Evolutionary conservation across 2,329 filamentous ascomycete species (phyloP), one percentile per base, ranked within the genome.

Genomic region (Aphanocladium album): DNA sequence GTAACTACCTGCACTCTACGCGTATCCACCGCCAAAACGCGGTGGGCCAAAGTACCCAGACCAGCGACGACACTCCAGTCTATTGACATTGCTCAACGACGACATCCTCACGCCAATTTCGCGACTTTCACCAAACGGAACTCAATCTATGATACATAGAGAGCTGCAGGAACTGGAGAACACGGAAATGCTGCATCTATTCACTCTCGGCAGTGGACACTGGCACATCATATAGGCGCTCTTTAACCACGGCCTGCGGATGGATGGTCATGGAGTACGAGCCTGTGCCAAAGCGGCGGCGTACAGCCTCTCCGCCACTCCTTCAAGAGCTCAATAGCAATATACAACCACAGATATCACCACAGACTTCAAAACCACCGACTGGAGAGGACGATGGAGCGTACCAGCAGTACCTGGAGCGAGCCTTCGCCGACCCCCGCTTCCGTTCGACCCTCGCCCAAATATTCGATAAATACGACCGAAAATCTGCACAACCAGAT

Each of bases 401-500:
- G 56, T 79, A 81, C 63, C 80, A 85, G 60, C 76, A 91, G 17
- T 79, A 85, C 50, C 77, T 83, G 62, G 85, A 83, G 52, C 83
- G 89, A 64, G 82, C 84, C 54, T 80, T 82, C 59, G 89, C 91
- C 61, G 87, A 90, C 63, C 77, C 81, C 64, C 86, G 86, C 62
- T 82, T 96, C 45, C 93, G 95, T 72, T 87, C 86, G n/a, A 86
- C 86, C 5, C 95, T 96, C 71, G 92, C 96, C 70, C 79, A 84
- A 60, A 96, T 98, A 60, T 96, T 96, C 71, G 84, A 89, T 63
- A 97, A 96, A 73, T 97, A 96, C 72, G 87, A 83, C 57, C 87
- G 82, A 64, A 89, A 97, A 45, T 16, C 52, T 11, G 43, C 30
- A 14, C 37, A 21, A 16, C 8, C 23, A 30, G 35, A 41, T n/a